Evolutionary conservation across 441 rosid genomes (phyloP).

Genomic region (Erodium chrysanthum): DNA sequence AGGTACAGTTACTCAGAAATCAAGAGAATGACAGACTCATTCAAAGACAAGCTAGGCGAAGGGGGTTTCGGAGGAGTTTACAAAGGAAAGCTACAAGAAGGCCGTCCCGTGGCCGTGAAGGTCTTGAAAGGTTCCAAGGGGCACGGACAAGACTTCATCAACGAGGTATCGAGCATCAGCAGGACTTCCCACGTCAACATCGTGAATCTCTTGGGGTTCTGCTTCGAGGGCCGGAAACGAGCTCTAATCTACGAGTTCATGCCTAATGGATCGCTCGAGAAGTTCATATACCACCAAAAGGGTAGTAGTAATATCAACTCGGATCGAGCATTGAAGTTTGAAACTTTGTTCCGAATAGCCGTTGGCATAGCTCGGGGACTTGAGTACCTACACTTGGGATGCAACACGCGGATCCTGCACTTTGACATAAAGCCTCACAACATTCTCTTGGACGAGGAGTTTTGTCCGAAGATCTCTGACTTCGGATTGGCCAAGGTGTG

Average conservation of each 20-base stretch:
- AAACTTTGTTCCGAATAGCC: slow-evolving; percentile 1
- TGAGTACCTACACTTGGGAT: slow-evolving; percentile 15
- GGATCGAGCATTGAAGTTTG: not conserved
- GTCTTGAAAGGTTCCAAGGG: slow-evolving; percentile 8
- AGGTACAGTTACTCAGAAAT: slow-evolving; percentile 10
- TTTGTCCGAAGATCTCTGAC: slow-evolving; percentile 15
- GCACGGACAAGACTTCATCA: slow-evolving; percentile 17
- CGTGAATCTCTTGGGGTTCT: slow-evolving; percentile 8
- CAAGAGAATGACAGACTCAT: slow-evolving; percentile 16
- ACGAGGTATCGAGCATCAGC: slow-evolving; percentile 18
- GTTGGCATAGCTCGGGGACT: slow-evolving; percentile 19
- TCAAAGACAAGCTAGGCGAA: slow-evolving; percentile 14
- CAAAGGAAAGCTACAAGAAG: slow-evolving; percentile 9
- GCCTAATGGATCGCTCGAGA: slow-evolving; percentile 17
- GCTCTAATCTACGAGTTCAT: slow-evolving; percentile 5
- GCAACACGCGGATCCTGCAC: slow-evolving; percentile 12
- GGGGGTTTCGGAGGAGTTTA: slow-evolving; percentile 17
- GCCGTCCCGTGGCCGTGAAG: slow-evolving; percentile 7
- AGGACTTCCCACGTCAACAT: slow-evolving; percentile 18
- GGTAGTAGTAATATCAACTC: not conserved
- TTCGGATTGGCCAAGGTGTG: slow-evolving; percentile 16
- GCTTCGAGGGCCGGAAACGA: slow-evolving; percentile 14
- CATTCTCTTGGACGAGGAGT: not conserved
- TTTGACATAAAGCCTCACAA: not conserved
- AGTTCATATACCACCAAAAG: slow-evolving; percentile 6